Base-by-base conservation (phyloP, 306 rosid species). In the cucumber (Cucumis sativus) region DNA sequence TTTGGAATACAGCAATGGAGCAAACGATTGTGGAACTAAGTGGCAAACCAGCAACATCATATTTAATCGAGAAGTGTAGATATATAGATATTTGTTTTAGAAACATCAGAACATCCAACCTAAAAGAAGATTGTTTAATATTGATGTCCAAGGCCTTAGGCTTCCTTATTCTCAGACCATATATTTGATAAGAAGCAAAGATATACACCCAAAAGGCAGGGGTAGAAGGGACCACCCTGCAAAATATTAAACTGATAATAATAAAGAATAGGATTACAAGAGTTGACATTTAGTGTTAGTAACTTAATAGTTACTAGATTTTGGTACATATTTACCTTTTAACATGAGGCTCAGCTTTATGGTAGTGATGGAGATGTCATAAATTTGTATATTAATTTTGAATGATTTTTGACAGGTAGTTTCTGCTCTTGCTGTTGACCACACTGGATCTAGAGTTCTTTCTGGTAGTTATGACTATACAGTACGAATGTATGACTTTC, bases 401-500 rank as follows among this genome's bases (percentile, higher is more conserved):
- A 57, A 23, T 74, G 25, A 81, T 71, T 52, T n/a, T 77, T 77
- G 63, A 77, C 88, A 90, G 97, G 97, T 94, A 61, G 97, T 94
- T 68, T 88, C 98, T 15, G 87, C 97, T 43, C 91, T 95, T 80
- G 97, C 98, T 14, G 84, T 92, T 79, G 98, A 95, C 86, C 98
- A 84, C 79, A n/a, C 98, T 14, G 98, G 97, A 51, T 95, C 98
- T 11, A 83, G 98, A 80, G 97, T 95, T 18, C 88, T 95, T 47
- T 87, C 98, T 28, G 97, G 98, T 73, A 95, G 97, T 84, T 95
- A 95, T 74, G 97, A 95, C 85, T 95, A 95, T 68, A 78, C 89
- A 1, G 87, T 95, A 6, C 91, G 89, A 0, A 95, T 95, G 98
- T 95, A 88, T 71, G 98, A 95, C 67, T 95, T 95, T 74, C 97